Evolutionary conservation across 2,329 filamentous ascomycete species (phyloP).

Genomic region (Trichoderma cornu-damae): DNA sequence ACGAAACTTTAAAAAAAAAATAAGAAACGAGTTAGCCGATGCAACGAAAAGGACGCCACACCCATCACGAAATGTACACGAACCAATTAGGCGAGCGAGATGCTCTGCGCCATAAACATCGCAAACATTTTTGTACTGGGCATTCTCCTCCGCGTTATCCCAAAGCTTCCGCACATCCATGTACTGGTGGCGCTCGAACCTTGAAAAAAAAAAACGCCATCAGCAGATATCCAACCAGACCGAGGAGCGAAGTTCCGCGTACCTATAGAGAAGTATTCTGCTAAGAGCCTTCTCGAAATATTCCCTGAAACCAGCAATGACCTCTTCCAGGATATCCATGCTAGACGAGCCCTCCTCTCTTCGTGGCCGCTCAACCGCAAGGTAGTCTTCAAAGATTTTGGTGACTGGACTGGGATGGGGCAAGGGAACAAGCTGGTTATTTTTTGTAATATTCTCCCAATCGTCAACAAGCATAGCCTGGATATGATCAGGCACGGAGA

Average conservation of each 20-base stretch:
- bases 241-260: constrained; percentile 23
- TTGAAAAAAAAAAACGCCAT: constrained; percentile 39
- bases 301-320: constrained; percentile 76
- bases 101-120: constrained; percentile 94
- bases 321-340: constrained; percentile 82
- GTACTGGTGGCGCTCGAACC: constrained; percentile 88
- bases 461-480: constrained; percentile 94
- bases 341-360: constrained; percentile 63
- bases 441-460: constrained; percentile 98
- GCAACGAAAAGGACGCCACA: neutral
- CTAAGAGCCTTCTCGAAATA: constrained; percentile 92
- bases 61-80: constrained; percentile 27
- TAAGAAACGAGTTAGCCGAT: constrained; percentile 3
- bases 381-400: constrained; percentile 76
- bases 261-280: constrained; percentile 80
- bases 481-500: constrained; percentile 80
- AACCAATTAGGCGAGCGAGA: constrained; percentile 82
- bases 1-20: constrained; percentile 55
- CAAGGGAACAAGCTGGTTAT: constrained; percentile 79
- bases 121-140: constrained; percentile 64
- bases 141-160: constrained; percentile 55
- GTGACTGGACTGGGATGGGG: constrained; percentile 72
- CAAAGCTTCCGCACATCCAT: constrained; percentile 69
- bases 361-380: constrained; percentile 61
- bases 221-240: neutral